Conservation (phyloP, 768 basidiomycete genomes). For the Xanthoconium stramineum region DNA sequence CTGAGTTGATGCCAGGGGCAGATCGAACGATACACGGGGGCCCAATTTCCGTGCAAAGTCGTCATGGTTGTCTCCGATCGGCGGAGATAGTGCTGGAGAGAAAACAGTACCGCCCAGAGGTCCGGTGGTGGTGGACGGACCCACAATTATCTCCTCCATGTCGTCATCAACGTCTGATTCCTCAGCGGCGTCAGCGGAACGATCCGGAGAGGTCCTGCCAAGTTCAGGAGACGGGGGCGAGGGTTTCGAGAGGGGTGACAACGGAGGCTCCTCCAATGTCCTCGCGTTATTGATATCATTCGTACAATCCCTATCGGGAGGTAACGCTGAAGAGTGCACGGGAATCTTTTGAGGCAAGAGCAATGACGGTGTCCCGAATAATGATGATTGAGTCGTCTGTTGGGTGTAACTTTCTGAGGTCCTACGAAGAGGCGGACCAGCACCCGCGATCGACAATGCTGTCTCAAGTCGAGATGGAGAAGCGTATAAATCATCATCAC, state of each 20-base stretch:
- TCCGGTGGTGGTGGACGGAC: not conserved
- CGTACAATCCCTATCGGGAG: not conserved
- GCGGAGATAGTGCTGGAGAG: conserved; percentile 12
- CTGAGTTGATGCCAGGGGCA: conserved; percentile 2
- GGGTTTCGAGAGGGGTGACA: not conserved
- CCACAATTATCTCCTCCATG: conserved; percentile 36
- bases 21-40: conserved; percentile 1
- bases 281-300: not conserved
- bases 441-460: conserved; percentile 62
- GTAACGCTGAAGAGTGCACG: not conserved
- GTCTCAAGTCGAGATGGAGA: conserved; percentile 62
- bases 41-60: not conserved
- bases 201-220: not conserved
- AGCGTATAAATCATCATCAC: conserved; percentile 47
- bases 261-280: conserved; percentile 5
- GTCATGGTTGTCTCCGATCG: conserved; percentile 14
- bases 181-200: not conserved
- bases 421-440: conserved; percentile 38
- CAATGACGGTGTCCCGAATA: conserved; percentile 39
- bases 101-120: not conserved
- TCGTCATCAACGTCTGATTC: conserved; percentile 32
- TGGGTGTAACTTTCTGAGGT: conserved; percentile 10
- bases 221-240: conserved; percentile 1
- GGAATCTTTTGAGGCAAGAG: conserved; percentile 18
- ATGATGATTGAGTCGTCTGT: conserved; percentile 17